Conservation (phyloP, 148 eudicot species). For the Nepenthes gracilis region DNA sequence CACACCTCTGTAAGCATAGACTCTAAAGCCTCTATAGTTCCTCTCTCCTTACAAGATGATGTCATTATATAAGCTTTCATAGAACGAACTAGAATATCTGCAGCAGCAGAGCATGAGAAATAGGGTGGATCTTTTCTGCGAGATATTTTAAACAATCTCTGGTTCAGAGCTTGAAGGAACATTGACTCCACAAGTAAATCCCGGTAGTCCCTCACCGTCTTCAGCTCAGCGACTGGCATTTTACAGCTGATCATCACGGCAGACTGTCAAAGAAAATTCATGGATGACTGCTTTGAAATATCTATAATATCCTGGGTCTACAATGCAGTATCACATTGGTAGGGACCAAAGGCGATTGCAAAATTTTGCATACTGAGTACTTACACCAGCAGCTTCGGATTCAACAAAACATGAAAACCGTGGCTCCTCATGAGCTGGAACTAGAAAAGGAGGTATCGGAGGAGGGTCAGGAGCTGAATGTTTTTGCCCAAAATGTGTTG, state of each 20-base stretch:
- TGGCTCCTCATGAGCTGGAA: conserved; percentile 53
- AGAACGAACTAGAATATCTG: conserved; percentile 52
- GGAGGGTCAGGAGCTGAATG: conserved; percentile 36
- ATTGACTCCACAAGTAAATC: conserved; percentile 66
- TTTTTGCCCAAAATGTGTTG: conserved; percentile 49
- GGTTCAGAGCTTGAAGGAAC: conserved; percentile 71
- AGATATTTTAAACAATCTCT: conserved; percentile 69
- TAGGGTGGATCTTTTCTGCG: conserved; percentile 71
- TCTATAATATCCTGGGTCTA: neutral
- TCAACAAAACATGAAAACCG: conserved; percentile 64
- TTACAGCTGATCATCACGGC: conserved; percentile 79
- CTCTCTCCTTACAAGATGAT: conserved; percentile 78
- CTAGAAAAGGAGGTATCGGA: conserved; percentile 22
- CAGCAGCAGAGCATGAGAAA: conserved; percentile 60
- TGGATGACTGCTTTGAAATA: neutral
- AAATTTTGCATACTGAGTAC: conserved; percentile 3
- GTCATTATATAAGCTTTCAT: conserved; percentile 70
- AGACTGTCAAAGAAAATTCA: conserved; percentile 35
- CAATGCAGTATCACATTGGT: neutral
- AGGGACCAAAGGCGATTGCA: neutral
- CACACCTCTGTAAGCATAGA: conserved; percentile 77
- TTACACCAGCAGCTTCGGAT: conserved; percentile 92
- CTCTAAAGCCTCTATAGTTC: conserved; percentile 65
- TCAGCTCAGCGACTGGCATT: conserved; percentile 54
- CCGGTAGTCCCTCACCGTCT: conserved; percentile 58